Conservation (phyloP, 2,329 filamentous ascomycete species). For the Colletotrichum truncatum region DNA sequence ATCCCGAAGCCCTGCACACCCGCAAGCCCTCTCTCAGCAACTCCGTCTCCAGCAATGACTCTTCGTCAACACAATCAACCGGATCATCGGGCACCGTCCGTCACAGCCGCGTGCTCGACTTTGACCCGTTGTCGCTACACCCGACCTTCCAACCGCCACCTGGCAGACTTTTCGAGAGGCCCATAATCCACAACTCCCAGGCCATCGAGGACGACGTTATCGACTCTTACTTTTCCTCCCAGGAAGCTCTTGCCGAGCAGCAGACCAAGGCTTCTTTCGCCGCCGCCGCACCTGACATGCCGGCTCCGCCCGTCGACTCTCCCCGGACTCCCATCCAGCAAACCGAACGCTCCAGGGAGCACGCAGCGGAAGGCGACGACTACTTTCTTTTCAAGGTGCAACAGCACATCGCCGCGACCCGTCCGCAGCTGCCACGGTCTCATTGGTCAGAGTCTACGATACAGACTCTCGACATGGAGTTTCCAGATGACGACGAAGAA, state of each 20-base stretch:
- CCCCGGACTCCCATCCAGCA: slow-evolving; percentile 29
- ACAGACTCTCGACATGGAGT: slow-evolving; percentile 22
- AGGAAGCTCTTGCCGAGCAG: slow-evolving; percentile 4
- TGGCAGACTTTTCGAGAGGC: slow-evolving; percentile 26
- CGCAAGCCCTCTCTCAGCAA: slow-evolving; percentile 31
- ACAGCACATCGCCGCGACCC: slow-evolving; percentile 23
- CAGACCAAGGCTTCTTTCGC: slow-evolving; percentile 6
- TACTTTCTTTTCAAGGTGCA: slow-evolving; percentile 34
- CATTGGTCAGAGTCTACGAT: slow-evolving; percentile 55
- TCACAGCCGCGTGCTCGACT: slow-evolving; percentile 27
- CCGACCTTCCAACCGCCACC: slow-evolving; percentile 33
- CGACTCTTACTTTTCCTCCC: slow-evolving; percentile 27
- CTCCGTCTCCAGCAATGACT: slow-evolving; percentile 32
- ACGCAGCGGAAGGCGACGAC: slow-evolving; percentile 28
- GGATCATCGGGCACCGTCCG: slow-evolving; percentile 21
- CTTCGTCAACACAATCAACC: slow-evolving; percentile 28
- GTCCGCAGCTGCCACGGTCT: slow-evolving; percentile 41
- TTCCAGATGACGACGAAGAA: slow-evolving; percentile 26
- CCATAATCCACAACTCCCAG: slow-evolving; percentile 28
- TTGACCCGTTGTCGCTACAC: slow-evolving; percentile 31
- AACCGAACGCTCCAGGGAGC: slow-evolving; percentile 8
- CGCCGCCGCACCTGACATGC: slow-evolving; percentile 19
- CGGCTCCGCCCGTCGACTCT: slow-evolving; percentile 24
- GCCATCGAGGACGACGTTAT: slow-evolving; percentile 26
- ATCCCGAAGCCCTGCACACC: slow-evolving; percentile 26